phyloP scores from a whole-genome alignment of 257 asterid species.

The Petunia axillaris region DNA sequence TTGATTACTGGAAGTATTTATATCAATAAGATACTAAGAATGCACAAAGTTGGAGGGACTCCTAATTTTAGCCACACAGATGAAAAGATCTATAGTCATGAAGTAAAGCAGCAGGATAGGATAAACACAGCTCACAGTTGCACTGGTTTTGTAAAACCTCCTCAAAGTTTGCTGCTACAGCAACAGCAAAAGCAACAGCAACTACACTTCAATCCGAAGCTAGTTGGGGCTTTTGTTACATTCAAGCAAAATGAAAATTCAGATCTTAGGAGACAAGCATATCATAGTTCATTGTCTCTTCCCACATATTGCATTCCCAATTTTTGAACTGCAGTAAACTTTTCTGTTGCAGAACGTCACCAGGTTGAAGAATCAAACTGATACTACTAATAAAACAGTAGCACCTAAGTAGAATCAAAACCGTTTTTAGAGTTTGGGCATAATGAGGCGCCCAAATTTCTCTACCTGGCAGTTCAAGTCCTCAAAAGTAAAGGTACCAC shows the following conservation, averaged over 20 bases:
- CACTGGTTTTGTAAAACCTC: neutral
- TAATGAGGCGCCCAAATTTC: neutral
- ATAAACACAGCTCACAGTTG: neutral
- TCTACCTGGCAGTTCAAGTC: neutral
- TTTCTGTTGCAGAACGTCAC: neutral
- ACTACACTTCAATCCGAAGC: neutral
- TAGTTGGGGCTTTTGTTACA: neutral
- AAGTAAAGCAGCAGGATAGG: slow-evolving; percentile 6
- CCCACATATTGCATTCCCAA: slow-evolving; percentile 5
- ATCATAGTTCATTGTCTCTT: slow-evolving; percentile 11
- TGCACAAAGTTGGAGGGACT: neutral
- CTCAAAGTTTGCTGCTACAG: slow-evolving; percentile 14
- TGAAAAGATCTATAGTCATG: neutral
- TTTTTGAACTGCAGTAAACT: neutral
- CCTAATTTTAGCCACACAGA: neutral
- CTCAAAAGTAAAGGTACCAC: neutral
- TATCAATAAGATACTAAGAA: slow-evolving; percentile 12
- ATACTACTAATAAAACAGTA: neutral
- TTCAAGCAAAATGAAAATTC: neutral
- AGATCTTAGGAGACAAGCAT: neutral
- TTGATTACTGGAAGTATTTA: neutral
- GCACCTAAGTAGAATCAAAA: slow-evolving; percentile 1
- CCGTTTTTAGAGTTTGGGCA: neutral
- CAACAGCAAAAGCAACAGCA: neutral
- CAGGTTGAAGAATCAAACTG: slow-evolving; percentile 2